A percentile compares a stretch with the other conserved stretches of the same genome.
These are phyloP conservation scores for Myriangium duriaei DNA, from an alignment of 2,329 filamentous ascomycete species.

Conservation along the genomic window DNA sequence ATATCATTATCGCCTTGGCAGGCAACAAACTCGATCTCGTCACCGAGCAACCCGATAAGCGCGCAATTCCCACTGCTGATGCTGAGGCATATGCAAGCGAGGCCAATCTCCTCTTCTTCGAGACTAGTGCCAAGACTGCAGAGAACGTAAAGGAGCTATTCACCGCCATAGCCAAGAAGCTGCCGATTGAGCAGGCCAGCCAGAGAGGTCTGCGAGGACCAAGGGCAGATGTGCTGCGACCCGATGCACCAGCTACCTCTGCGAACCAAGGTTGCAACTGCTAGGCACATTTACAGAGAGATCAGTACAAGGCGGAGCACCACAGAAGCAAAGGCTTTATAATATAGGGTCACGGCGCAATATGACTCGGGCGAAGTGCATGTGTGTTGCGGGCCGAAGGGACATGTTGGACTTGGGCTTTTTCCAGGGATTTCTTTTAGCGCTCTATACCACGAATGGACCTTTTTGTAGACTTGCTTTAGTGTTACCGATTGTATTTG, in stretches of 20 bases:
- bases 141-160: conserved; percentile 95
- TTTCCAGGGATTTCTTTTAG: conserved; percentile 5
- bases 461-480: conserved; percentile 1
- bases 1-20: conserved; percentile 95
- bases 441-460: conserved; percentile 10
- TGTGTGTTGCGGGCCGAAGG: conserved; percentile 1
- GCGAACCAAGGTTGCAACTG: conserved; percentile 51
- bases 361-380: not conserved
- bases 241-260: conserved; percentile 46
- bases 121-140: conserved; percentile 94
- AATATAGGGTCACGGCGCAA: not conserved
- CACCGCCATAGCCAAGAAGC: conserved; percentile 93
- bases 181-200: conserved; percentile 92
- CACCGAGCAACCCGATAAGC: conserved; percentile 87
- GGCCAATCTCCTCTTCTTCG: conserved; percentile 90
- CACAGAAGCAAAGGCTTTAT: not conserved
- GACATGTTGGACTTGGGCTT: not conserved
- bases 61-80: conserved; percentile 76
- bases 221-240: conserved; percentile 51
- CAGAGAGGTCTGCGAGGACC: conserved; percentile 67
- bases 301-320: not conserved
- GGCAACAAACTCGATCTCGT: conserved; percentile 98
- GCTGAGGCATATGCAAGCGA: conserved; percentile 92
- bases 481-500: not conserved
- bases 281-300: conserved; percentile 26